Percentiles rank a stretch among this genome's conserved stretches.
Evolutionary conservation across 2,329 filamentous ascomycete genomes (phyloP).

Genomic region (Cucurbitaria berberidis): DNA sequence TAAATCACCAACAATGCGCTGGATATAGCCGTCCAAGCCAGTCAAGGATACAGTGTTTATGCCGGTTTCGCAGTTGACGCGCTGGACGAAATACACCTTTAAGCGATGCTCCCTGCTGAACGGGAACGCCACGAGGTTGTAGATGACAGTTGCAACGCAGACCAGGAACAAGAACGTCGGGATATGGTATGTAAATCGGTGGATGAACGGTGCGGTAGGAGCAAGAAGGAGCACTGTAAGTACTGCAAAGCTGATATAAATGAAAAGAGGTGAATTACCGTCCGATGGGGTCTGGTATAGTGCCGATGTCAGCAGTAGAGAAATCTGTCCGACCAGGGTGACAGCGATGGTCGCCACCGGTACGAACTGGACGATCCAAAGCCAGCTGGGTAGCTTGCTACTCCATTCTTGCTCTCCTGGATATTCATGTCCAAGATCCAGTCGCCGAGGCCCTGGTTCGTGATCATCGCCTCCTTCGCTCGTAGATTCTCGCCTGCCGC

Average conservation of each 20-base stretch:
- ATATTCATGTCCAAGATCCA: conserved; percentile 53
- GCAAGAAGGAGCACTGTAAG: conserved; percentile 75
- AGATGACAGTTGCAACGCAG: conserved; percentile 77
- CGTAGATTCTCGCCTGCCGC: conserved; percentile 47
- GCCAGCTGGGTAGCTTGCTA: conserved; percentile 75
- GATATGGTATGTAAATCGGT: conserved; percentile 82
- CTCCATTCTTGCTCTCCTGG: conserved; percentile 87
- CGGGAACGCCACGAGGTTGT: conserved; percentile 86
- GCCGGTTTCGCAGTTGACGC: conserved; percentile 75
- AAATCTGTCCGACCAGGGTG: conserved; percentile 77
- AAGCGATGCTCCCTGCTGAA: conserved; percentile 80
- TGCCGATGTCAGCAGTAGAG: conserved; percentile 72
- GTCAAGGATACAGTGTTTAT: conserved; percentile 67
- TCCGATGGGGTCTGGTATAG: conserved; percentile 84
- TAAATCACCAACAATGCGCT: conserved; percentile 68
- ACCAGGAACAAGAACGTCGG: conserved; percentile 77
- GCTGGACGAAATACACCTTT: conserved; percentile 87
- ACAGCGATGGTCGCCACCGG: conserved; percentile 78
- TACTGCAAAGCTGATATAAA: conserved; percentile 72
- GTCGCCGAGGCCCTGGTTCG: conserved; percentile 45
- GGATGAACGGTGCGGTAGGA: conserved; percentile 82
- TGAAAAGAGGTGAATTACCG: conserved; percentile 72
- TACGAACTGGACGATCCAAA: conserved; percentile 87
- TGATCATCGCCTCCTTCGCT: conserved; percentile 43
- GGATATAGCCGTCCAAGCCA: conserved; percentile 45